Conservation (phyloP, 2,329 filamentous ascomycete species). For the Hypoxylon sp. region DNA sequence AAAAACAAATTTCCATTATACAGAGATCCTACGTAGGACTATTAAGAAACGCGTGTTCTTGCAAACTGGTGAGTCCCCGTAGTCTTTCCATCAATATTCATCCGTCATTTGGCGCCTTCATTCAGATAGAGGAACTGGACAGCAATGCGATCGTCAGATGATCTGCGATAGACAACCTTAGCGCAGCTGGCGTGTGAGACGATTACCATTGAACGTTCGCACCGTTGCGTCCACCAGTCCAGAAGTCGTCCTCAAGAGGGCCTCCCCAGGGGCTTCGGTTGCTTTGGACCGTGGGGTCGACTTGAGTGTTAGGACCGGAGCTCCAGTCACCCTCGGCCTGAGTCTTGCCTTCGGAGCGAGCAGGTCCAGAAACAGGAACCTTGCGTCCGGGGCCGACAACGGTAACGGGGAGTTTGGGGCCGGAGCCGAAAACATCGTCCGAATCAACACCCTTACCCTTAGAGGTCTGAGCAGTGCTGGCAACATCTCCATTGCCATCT, state of each 20-base stretch:
- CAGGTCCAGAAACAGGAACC: neutral
- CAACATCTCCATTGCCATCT: slow-evolving; percentile 2
- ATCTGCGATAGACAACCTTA: neutral
- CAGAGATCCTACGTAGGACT: slow-evolving; percentile 25
- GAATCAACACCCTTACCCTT: neutral
- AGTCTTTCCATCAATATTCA: too few relatives aligned
- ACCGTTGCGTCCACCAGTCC: neutral
- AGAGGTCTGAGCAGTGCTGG: neutral
- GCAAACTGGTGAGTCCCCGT: slow-evolving; percentile 5
- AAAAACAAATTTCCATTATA: slow-evolving; percentile 8
- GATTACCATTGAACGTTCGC: neutral
- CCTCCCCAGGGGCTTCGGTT: too few relatives aligned
- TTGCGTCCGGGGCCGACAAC: too few relatives aligned
- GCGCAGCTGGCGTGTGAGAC: neutral
- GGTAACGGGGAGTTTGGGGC: too few relatives aligned
- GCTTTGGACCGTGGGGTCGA: neutral
- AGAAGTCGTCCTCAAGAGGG: too few relatives aligned
- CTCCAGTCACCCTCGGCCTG: neutral
- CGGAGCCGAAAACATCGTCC: neutral
- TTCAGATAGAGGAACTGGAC: slow-evolving; percentile 2
- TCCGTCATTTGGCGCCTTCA: neutral
- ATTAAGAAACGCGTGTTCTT: slow-evolving; percentile 22
- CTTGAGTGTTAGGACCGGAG: neutral
- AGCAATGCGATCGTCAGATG: neutral
- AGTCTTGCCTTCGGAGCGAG: neutral